These are phyloP conservation scores for Cercophora sp. DNA, from an alignment of 495 filamentous ascomycete genomes.

Conservation along the genomic window DNA sequence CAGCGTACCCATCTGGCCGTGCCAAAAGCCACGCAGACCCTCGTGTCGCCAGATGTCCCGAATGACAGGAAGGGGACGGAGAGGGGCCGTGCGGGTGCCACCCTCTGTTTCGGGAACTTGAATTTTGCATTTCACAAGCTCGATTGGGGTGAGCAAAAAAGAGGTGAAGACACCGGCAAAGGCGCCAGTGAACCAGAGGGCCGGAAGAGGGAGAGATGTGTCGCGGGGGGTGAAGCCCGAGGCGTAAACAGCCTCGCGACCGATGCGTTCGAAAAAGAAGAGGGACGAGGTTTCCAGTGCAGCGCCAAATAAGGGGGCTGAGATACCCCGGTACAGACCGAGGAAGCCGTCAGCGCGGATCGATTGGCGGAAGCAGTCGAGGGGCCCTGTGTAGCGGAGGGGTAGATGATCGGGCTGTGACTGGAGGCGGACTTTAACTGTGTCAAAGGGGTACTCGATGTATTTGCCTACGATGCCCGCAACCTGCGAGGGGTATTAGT, in stretches of 20 bases:
- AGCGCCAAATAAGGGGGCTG: constrained; percentile 83
- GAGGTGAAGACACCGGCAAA: constrained; percentile 88
- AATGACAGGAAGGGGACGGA: constrained; percentile 55
- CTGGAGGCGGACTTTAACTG: constrained; percentile 81
- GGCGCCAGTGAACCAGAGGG: constrained; percentile 71
- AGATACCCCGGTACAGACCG: constrained; percentile 90
- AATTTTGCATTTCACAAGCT: constrained; percentile 98
- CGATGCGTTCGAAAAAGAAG: constrained; percentile 82
- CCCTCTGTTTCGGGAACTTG: constrained; percentile 58
- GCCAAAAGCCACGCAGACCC: constrained; percentile 86
- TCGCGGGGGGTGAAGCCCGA: constrained; percentile 51
- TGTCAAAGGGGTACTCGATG: constrained; percentile 98
- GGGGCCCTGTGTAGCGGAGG: constrained; percentile 75
- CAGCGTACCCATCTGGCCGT: constrained; percentile 87
- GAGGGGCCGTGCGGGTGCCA: constrained; percentile 23
- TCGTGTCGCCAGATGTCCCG: constrained; percentile 72
- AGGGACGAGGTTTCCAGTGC: constrained; percentile 90
- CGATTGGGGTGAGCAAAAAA: constrained; percentile 87
- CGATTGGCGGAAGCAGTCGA: constrained; percentile 92
- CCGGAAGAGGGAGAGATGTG: constrained; percentile 60
- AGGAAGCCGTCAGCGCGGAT: constrained; percentile 68
- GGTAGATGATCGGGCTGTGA: constrained; percentile 80
- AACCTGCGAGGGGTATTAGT: constrained; percentile 42
- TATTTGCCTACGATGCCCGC: constrained; percentile 91
- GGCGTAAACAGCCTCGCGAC: constrained; percentile 53